Conservation (phyloP, 2,329 filamentous ascomycete species). For the Scedosporium apiospermum region DNA sequence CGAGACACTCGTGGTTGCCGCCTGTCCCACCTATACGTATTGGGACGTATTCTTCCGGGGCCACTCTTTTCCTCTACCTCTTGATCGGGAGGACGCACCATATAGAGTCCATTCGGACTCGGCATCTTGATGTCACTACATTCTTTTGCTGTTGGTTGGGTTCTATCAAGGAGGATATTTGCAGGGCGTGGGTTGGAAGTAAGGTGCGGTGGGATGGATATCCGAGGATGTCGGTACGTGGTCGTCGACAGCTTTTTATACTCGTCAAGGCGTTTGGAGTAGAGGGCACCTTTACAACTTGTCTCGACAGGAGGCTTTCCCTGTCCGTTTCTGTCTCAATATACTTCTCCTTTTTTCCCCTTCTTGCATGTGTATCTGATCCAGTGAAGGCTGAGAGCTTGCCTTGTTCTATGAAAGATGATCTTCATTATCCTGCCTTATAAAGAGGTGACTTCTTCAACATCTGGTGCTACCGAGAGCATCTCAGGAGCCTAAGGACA, state of each 20-base stretch:
- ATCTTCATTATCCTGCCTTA: no score
- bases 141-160: no score
- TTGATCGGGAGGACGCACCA: not conserved
- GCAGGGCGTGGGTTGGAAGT: not conserved
- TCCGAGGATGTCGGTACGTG: not conserved
- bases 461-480: no score
- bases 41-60: no score
- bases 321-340: not conserved
- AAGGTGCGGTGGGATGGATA: not conserved
- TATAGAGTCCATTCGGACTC: not conserved
- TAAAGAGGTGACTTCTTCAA: no score
- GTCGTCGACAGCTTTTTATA: not conserved
- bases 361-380: not conserved
- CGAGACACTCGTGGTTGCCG: not conserved
- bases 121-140: not conserved
- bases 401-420: no score
- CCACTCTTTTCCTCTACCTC: not conserved
- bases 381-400: no score
- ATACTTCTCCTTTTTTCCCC: not conserved
- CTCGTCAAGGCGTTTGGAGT: not conserved
- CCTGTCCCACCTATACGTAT: not conserved
- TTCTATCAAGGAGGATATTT: not conserved
- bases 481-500: no score
- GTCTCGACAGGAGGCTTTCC: not conserved
- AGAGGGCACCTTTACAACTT: not conserved